These are phyloP conservation scores for Acaromyces ingoldii DNA, from an alignment of 1,284 basidiomycete genomes.

Conservation along the genomic window DNA sequence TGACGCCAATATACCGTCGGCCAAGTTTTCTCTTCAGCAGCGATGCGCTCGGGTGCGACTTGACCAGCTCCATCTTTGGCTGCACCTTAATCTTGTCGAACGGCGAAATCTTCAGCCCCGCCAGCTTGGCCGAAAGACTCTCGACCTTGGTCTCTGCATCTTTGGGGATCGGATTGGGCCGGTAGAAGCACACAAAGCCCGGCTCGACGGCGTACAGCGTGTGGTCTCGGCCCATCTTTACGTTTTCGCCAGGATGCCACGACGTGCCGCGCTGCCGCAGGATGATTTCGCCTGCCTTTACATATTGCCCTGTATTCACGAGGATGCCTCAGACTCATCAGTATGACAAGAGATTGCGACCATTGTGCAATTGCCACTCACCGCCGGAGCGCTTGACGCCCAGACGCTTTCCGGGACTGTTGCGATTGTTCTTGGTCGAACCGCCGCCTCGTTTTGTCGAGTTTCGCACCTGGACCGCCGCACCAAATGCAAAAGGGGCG, in stretches of 20 bases:
- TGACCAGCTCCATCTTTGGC: slow-evolving; percentile 18
- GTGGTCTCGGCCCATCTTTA: slow-evolving; percentile 47
- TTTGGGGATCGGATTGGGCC: slow-evolving; percentile 15
- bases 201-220: slow-evolving; percentile 46
- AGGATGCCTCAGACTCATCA: background rate
- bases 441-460: slow-evolving; percentile 51
- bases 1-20: slow-evolving; percentile 45
- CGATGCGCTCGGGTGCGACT: slow-evolving; percentile 38
- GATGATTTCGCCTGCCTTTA: slow-evolving; percentile 46
- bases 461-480: slow-evolving; percentile 47
- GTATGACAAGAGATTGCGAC: background rate
- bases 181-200: slow-evolving; percentile 49
- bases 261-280: slow-evolving; percentile 47
- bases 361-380: slow-evolving; percentile 7
- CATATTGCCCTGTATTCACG: slow-evolving; percentile 25
- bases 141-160: background rate
- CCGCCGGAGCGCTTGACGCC: slow-evolving; percentile 47
- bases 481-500: slow-evolving; percentile 40
- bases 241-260: slow-evolving; percentile 49
- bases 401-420: slow-evolving; percentile 47
- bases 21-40: slow-evolving; percentile 19
- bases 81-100: background rate
- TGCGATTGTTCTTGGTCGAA: slow-evolving; percentile 49
- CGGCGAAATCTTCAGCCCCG: background rate
- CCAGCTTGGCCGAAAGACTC: background rate